Conservation (phyloP, 257 asterid genomes). For the Solanum gracilifrons region DNA sequence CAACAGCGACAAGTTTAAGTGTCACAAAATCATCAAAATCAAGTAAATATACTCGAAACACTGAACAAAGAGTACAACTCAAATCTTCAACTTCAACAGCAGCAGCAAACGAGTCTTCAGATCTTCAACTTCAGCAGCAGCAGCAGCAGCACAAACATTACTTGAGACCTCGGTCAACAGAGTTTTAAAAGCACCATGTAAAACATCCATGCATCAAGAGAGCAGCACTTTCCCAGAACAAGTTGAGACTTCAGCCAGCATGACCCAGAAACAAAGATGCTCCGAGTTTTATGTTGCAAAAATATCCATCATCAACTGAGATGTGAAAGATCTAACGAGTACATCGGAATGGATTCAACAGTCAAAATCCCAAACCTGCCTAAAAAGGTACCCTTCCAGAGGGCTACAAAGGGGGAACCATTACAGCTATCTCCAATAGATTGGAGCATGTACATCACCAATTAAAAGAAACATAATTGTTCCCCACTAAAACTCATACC, state of each 20-base stretch:
- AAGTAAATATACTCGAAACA: background rate
- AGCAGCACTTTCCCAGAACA: background rate
- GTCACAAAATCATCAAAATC: background rate
- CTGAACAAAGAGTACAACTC: background rate
- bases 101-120: background rate
- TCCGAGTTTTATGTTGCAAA: background rate
- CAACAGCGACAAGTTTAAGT: background rate
- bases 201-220: background rate
- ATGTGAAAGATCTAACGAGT: background rate
- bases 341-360: no score
- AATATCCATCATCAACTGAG: no score
- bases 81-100: background rate
- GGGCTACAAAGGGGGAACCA: background rate
- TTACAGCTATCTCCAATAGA: background rate
- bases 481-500: background rate
- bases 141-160: background rate
- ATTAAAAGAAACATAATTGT: background rate
- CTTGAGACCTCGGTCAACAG: background rate
- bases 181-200: no score
- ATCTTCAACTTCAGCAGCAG: background rate
- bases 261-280: background rate
- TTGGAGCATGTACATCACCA: background rate
- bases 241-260: background rate
- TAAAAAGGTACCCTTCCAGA: background rate
- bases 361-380: background rate